A percentile compares a stretch with the other conserved stretches of the same genome.
Evolutionary conservation across 1,284 basidiomycete genomes (phyloP).

Genomic region (Pseudozyma pruni): DNA sequence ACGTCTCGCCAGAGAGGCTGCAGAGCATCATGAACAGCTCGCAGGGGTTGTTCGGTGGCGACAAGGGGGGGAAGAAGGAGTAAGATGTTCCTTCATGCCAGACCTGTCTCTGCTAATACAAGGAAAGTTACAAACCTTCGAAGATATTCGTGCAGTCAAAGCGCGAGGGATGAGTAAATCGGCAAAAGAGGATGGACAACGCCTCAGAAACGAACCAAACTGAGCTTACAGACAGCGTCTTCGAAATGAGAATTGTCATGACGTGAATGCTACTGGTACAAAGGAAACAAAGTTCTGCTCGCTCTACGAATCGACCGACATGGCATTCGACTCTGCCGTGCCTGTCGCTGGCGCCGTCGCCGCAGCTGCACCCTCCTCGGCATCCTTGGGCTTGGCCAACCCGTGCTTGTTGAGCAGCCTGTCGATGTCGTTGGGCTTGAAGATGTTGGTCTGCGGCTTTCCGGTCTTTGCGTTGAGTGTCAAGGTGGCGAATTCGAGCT

Average conservation of each 20-base stretch:
- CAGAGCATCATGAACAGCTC: conserved; percentile 52
- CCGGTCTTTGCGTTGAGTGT: conserved; percentile 82
- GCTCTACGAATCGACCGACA: conserved; percentile 58
- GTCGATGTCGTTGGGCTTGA: conserved; percentile 89
- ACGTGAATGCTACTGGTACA: conserved; percentile 27
- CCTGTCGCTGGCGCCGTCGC: conserved; percentile 5
- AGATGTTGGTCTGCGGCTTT: conserved; percentile 89
- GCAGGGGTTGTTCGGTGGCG: conserved; percentile 22
- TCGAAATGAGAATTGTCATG: no score
- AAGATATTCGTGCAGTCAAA: no score
- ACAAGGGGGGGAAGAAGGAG: conserved; percentile 24
- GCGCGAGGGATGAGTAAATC: no score
- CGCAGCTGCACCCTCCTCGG: conserved; percentile 65
- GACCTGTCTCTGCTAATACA: no score
- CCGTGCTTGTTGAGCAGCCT: conserved; percentile 82
- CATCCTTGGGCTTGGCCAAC: conserved; percentile 82
- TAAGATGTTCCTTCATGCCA: not conserved
- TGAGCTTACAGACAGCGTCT: no score
- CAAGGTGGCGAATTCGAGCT: conserved; percentile 90
- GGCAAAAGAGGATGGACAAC: no score
- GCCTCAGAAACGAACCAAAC: no score
- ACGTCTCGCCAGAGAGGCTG: conserved; percentile 57
- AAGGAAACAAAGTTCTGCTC: not conserved
- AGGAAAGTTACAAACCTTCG: no score
- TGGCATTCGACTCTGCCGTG: conserved; percentile 35